These are phyloP conservation scores for Penicillium sp. DNA, from an alignment of 2,329 filamentous ascomycete genomes.

Conservation along the genomic window DNA sequence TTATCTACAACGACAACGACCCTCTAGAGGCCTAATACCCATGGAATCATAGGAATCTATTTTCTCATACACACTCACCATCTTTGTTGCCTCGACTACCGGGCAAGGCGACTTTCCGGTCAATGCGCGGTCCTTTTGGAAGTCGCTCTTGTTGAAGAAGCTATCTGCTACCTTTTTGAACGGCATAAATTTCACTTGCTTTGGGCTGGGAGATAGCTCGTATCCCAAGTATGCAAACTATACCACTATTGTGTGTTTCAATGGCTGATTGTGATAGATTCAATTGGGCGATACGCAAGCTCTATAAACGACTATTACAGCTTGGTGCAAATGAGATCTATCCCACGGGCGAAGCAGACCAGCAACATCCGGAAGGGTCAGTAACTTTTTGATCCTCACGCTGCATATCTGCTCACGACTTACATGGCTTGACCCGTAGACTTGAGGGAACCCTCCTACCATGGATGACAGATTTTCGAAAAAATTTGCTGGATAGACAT, in stretches of 20 bases:
- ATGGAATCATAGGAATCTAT: conserved; percentile 32
- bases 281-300: conserved; percentile 88
- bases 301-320: conserved; percentile 79
- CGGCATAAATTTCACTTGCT: conserved; percentile 73
- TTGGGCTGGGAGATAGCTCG: conserved; percentile 91
- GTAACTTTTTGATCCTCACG: conserved; percentile 28
- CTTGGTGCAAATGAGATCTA: conserved; percentile 77
- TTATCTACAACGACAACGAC: not conserved
- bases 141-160: conserved; percentile 73
- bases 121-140: conserved; percentile 84
- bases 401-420: not conserved
- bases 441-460: conserved; percentile 78
- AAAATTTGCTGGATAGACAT: conserved; percentile 64
- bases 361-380: conserved; percentile 89
- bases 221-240: conserved; percentile 71
- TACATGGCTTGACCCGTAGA: conserved; percentile 44
- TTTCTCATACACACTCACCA: conserved; percentile 39
- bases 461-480: conserved; percentile 70
- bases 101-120: conserved; percentile 90
- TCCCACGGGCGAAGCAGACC: conserved; percentile 81
- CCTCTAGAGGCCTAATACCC: not conserved
- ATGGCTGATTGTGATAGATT: conserved; percentile 56
- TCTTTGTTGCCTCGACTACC: conserved; percentile 87
- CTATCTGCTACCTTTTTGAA: conserved; percentile 69
- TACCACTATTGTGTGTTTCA: conserved; percentile 1